Percentiles rank a stretch among this genome's conserved stretches.
phyloP scores from a whole-genome alignment of 495 filamentous ascomycete species.

The Penicillium simplicissimum region DNA sequence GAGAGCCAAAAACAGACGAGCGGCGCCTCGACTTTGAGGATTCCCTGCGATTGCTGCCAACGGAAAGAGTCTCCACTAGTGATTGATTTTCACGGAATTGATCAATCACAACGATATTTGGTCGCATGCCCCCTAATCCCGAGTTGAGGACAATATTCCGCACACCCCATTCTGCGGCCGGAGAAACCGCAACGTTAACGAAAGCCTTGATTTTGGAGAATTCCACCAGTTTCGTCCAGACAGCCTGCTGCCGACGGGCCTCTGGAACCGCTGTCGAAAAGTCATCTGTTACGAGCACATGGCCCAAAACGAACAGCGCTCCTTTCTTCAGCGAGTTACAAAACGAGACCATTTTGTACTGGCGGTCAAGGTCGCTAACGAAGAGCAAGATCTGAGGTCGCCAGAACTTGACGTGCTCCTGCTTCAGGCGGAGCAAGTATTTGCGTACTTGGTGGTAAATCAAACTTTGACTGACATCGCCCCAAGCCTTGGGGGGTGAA shows the following conservation, averaged over 20 bases:
- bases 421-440: constrained; percentile 76
- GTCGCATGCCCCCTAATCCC: constrained; percentile 86
- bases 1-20: constrained; percentile 19
- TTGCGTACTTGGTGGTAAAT: constrained; percentile 94
- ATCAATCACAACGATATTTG: constrained; percentile 82
- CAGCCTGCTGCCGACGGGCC: constrained; percentile 74
- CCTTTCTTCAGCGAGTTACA: constrained; percentile 92
- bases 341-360: constrained; percentile 82
- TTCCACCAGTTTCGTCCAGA: constrained; percentile 85
- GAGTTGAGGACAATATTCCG: constrained; percentile 79
- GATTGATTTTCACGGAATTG: constrained; percentile 61
- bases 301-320: constrained; percentile 78
- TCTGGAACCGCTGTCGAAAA: constrained; percentile 77
- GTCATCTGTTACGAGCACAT: constrained; percentile 83
- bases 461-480: constrained; percentile 83
- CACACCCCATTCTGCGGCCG: constrained; percentile 81
- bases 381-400: constrained; percentile 82
- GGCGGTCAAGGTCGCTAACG: constrained; percentile 75
- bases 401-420: constrained; percentile 94
- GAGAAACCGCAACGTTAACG: constrained; percentile 80
- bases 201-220: constrained; percentile 89
- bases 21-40: constrained; percentile 30
- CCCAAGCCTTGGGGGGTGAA: constrained; percentile 84
- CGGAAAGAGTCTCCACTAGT: constrained; percentile 47
- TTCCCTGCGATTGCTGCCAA: constrained; percentile 25